phyloP scores from a whole-genome alignment of 73 alveolate species.

The Blepharisma stoltei region DNA sequence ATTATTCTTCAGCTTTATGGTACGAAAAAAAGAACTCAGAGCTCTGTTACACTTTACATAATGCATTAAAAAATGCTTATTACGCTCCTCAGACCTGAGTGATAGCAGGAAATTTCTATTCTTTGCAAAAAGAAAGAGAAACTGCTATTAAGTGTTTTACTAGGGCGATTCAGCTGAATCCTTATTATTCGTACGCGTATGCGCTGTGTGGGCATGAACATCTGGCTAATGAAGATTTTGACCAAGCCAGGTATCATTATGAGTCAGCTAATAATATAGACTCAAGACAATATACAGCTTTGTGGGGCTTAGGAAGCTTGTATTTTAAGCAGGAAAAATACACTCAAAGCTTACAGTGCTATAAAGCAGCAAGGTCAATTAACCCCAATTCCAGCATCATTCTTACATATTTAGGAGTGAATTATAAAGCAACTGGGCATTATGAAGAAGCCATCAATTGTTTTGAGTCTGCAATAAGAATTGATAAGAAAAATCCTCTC shows the following conservation, averaged over 20 bases:
- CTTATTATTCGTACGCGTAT: constrained; percentile 78
- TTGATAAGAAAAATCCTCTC: constrained; percentile 78
- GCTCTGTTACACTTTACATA: constrained; percentile 27
- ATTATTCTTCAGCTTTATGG: constrained; percentile 9
- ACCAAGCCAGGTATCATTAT: constrained; percentile 75
- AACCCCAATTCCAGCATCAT: constrained; percentile 77
- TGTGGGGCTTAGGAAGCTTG: constrained; percentile 94
- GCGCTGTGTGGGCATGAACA: constrained; percentile 90
- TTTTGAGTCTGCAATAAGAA: constrained; percentile 62
- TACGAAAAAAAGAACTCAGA: constrained; percentile 17
- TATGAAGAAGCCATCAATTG: constrained; percentile 62
- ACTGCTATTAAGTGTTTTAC: constrained; percentile 82
- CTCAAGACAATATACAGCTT: constrained; percentile 85
- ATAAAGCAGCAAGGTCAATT: constrained; percentile 61
- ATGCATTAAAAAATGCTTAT: constrained; percentile 69
- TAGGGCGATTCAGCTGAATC: constrained; percentile 83
- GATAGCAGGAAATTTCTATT: constrained; percentile 84
- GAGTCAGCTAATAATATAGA: constrained; percentile 71
- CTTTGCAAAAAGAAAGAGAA: constrained; percentile 89
- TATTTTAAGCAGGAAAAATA: constrained; percentile 84
- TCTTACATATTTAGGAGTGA: constrained; percentile 83
- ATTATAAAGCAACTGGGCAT: constrained; percentile 61
- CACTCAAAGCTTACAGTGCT: constrained; percentile 65
- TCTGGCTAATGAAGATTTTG: constrained; percentile 85
- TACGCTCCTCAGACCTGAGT: constrained; percentile 92